Evolutionary conservation across 371 early-diverging fungal genomes (phyloP), one percentile per base, ranked within the genome.

Genomic region (Batkoa obscura): DNA sequence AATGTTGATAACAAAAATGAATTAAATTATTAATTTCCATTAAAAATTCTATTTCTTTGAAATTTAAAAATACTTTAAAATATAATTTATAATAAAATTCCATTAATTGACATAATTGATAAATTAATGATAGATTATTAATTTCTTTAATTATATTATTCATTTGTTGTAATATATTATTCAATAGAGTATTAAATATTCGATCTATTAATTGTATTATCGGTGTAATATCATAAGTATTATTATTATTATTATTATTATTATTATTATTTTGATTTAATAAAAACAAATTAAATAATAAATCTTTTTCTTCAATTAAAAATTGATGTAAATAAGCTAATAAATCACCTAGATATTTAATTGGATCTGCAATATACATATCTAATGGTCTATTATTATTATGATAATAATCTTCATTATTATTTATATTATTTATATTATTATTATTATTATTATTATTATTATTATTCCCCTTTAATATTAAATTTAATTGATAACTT

Each of bases 291-390:
- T 36, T 12, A 30, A 6, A 35, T n/a, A 53, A 32, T 10, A 35
- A 8, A 5, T 53, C 41, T 30, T 41, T 53, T 35, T 53, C 53
- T 39, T 53, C 53, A 8, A 53, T 32, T 8, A 79, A 75, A 0
- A 90, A 80, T 68, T 92, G 92, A 72, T 95, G 96, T 0, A 91
- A 63, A 94, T 94, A 95, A 0, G 94, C 93, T 10, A 94, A 67
- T 86, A 93, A 90, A 59, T 93, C 96, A 8, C 94, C 93, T 49
- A 84, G 76, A 60, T 92, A 93, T 34, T 92, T 72, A 55, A 84
- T 62, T 1, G 93, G 84, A 60, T 95, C 94, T 48, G 84, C 86
- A 0, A 92, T 90, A 62, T 89, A 88, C 2, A 89, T 59, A 61
- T 95, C 95, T 50, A 92, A 90, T 0, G 95, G 92, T 34, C 89